Evolutionary conservation across 2,329 filamentous ascomycete genomes (phyloP).

Genomic region (Clarireedia paspali): DNA sequence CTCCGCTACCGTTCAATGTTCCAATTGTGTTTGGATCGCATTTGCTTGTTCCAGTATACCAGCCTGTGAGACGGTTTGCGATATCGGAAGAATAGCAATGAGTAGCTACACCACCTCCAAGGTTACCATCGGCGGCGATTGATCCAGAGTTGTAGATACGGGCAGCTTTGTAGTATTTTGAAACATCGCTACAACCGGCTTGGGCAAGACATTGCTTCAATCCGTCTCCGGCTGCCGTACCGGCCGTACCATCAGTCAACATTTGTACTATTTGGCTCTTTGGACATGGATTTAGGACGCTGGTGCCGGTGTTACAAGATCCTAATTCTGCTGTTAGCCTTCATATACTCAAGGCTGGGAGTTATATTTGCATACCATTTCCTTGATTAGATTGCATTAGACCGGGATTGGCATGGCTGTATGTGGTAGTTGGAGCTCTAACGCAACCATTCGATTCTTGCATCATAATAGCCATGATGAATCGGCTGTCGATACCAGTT

Average conservation of each 20-base stretch:
- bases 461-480: constrained; percentile 30
- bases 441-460: constrained; percentile 29
- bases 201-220: constrained; percentile 18
- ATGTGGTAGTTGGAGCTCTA: constrained; percentile 11
- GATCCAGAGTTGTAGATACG: constrained; percentile 36
- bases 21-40: constrained; percentile 14
- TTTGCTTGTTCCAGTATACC: constrained; percentile 5
- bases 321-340: neutral
- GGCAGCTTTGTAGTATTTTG: constrained; percentile 31
- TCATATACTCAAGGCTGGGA: neutral
- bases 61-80: constrained; percentile 20
- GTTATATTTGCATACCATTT: neutral
- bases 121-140: constrained; percentile 27
- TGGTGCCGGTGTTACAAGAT: constrained; percentile 16
- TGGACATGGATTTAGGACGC: constrained; percentile 9
- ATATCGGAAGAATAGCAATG: constrained; percentile 22
- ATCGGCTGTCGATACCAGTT: constrained; percentile 15
- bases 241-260: constrained; percentile 26
- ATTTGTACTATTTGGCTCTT: constrained; percentile 23
- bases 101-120: constrained; percentile 22
- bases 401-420: constrained; percentile 17
- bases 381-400: constrained; percentile 24
- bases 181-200: constrained; percentile 22
- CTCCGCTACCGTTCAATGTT: neutral
- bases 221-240: constrained; percentile 23